phyloP scores from a whole-genome alignment of 768 basidiomycete genomes.

The Chlorophyllum brunneum region DNA sequence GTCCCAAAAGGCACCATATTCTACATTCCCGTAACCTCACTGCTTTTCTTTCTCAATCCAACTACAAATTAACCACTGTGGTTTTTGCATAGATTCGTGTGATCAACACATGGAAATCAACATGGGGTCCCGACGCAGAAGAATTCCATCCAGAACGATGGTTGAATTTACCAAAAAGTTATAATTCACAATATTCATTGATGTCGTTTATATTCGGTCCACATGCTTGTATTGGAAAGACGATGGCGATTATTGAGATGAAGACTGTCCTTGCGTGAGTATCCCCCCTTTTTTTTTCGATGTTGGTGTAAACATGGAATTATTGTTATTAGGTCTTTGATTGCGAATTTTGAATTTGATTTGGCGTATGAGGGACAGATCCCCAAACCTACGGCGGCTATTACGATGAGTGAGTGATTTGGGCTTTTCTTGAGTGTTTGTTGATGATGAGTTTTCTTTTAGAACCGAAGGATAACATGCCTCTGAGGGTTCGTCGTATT shows the following conservation, averaged over 20 bases:
- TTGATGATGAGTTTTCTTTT: neutral
- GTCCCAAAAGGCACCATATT: slow-evolving; percentile 38
- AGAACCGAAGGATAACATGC: slow-evolving; percentile 37
- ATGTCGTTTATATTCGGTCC: slow-evolving; percentile 43
- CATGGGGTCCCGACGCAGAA: slow-evolving; percentile 52
- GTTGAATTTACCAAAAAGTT: slow-evolving; percentile 33
- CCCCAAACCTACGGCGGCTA: slow-evolving; percentile 23
- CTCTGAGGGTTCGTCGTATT: slow-evolving; percentile 27
- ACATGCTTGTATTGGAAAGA: slow-evolving; percentile 44
- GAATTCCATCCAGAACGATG: slow-evolving; percentile 46
- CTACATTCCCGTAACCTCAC: slow-evolving; percentile 33
- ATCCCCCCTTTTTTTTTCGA: neutral
- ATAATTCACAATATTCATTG: slow-evolving; percentile 32
- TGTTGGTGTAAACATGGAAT: neutral
- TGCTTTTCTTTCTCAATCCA: neutral
- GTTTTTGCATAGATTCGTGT: slow-evolving; percentile 43
- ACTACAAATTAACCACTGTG: neutral
- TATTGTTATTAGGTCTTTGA: slow-evolving; percentile 23
- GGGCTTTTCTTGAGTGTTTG: neutral
- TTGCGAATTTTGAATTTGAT: slow-evolving; percentile 39
- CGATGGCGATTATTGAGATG: slow-evolving; percentile 47
- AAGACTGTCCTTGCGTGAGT: slow-evolving; percentile 39
- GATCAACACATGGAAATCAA: slow-evolving; percentile 43
- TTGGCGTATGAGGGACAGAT: slow-evolving; percentile 35
- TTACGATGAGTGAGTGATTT: slow-evolving; percentile 41